These are phyloP conservation scores for Geosiphon pyriformis DNA, from an alignment of 192 early-diverging fungal species.

Conservation along the genomic window DNA sequence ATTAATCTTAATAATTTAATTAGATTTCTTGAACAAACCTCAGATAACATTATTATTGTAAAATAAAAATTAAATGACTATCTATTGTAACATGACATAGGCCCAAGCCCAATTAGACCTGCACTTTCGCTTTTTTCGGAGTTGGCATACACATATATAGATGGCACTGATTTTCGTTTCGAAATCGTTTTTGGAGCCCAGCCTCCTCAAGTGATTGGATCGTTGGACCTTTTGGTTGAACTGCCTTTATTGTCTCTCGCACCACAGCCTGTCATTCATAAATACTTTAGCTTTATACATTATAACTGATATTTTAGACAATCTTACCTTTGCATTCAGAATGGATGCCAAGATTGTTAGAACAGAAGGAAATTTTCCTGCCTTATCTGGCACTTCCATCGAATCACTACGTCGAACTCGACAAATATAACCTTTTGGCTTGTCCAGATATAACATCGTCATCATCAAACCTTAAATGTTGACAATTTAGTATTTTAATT, in stretches of 20 bases:
- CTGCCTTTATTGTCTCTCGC: constrained; percentile 9
- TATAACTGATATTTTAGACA: constrained; percentile 1
- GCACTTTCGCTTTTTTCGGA: not conserved
- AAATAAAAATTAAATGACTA: no score
- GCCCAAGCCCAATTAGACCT: not conserved
- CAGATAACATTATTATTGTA: no score
- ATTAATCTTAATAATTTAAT: no score
- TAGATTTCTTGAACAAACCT: no score
- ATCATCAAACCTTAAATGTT: not conserved
- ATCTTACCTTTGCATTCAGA: constrained; percentile 9
- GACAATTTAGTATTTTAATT: not conserved
- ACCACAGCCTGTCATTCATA: constrained; percentile 14
- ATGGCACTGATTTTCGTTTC: constrained; percentile 1
- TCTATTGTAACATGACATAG: no score
- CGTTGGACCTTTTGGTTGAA: not conserved
- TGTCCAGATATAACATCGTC: not conserved
- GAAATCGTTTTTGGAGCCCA: constrained; percentile 2
- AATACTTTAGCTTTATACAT: constrained; percentile 9
- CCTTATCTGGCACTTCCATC: not conserved
- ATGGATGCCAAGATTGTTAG: not conserved
- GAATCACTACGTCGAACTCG: not conserved
- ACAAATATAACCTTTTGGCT: not conserved
- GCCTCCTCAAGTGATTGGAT: not conserved
- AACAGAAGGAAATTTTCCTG: not conserved
- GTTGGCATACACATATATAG: constrained; percentile 3